Evolutionary conservation across 768 basidiomycete genomes (phyloP).

Genomic region (Piloderma croceum): DNA sequence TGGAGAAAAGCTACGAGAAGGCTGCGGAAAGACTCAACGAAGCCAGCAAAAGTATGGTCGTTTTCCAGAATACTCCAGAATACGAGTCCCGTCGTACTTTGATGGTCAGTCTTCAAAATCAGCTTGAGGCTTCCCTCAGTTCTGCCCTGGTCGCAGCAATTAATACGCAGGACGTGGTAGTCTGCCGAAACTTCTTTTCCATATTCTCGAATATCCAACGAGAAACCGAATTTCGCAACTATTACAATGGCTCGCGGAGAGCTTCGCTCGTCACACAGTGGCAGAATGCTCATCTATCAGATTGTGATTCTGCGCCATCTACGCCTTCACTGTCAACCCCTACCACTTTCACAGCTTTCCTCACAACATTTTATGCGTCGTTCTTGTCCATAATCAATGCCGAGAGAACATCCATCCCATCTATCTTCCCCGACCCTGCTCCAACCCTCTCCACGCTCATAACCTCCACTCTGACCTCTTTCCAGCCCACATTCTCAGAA

Average conservation of each 20-base stretch:
- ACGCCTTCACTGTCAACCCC: no score
- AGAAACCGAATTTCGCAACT: slow-evolving; percentile 87
- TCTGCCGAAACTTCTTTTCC: slow-evolving; percentile 72
- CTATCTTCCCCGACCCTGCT: slow-evolving; percentile 85
- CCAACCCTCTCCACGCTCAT: slow-evolving; percentile 76
- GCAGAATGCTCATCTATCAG: slow-evolving; percentile 52
- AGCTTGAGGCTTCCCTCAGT: slow-evolving; percentile 88
- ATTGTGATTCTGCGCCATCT: slow-evolving; percentile 37
- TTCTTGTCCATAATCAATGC: slow-evolving; percentile 61
- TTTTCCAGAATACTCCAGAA: slow-evolving; percentile 89
- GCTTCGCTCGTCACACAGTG: slow-evolving; percentile 60
- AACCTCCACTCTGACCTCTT: slow-evolving; percentile 68
- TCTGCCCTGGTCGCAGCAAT: slow-evolving; percentile 88
- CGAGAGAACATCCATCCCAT: slow-evolving; percentile 69
- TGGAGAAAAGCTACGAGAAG: slow-evolving; percentile 74
- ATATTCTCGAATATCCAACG: slow-evolving; percentile 91
- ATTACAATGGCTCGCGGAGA: slow-evolving; percentile 86
- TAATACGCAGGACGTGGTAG: slow-evolving; percentile 65
- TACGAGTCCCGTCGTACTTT: slow-evolving; percentile 82
- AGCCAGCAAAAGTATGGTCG: slow-evolving; percentile 82
- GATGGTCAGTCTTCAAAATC: slow-evolving; percentile 91
- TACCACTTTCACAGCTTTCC: slow-evolving; percentile 56
- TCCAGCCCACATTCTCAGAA: slow-evolving; percentile 79
- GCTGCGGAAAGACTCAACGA: slow-evolving; percentile 91
- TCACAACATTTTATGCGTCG: slow-evolving; percentile 67